Conservation (phyloP, 2,329 filamentous ascomycete species). For the Cyanodermella asteris region DNA sequence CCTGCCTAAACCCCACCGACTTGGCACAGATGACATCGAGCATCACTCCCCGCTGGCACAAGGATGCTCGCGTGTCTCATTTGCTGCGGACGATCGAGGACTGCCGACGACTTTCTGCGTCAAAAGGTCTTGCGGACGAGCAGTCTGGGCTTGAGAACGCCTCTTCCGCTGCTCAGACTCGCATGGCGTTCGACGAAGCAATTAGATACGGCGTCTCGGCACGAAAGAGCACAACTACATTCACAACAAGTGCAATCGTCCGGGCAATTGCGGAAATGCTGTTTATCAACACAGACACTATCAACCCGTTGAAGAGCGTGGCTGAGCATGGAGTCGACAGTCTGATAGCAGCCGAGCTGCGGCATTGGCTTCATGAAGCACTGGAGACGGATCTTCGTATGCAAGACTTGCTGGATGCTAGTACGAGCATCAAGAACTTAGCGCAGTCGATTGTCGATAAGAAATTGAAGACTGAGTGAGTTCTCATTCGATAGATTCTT, state of each 20-base stretch:
- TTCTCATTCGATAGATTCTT: no score
- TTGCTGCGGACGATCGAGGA: conserved; percentile 11
- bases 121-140: conserved; percentile 1
- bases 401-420: conserved; percentile 4
- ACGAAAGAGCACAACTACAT: conserved; percentile 1
- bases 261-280: conserved; percentile 8
- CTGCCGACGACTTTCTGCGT: conserved; percentile 5
- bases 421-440: conserved; percentile 1
- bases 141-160: conserved; percentile 2
- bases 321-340: conserved; percentile 12
- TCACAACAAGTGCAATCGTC: conserved; percentile 3
- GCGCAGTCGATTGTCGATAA: conserved; percentile 2
- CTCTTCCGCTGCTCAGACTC: conserved; percentile 4
- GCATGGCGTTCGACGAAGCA: conserved; percentile 3
- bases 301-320: conserved; percentile 8
- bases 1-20: conserved; percentile 11
- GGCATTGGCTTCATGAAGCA: conserved; percentile 11
- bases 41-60: conserved; percentile 9
- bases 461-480: no score
- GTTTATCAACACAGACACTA: conserved; percentile 7
- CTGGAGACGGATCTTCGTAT: conserved; percentile 4
- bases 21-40: conserved; percentile 6
- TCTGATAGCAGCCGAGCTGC: conserved; percentile 12
- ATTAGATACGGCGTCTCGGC: background rate
- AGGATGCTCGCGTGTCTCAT: conserved; percentile 10